Conservation (phyloP, 106 monocot species). For the Iris macrosiphon region DNA sequence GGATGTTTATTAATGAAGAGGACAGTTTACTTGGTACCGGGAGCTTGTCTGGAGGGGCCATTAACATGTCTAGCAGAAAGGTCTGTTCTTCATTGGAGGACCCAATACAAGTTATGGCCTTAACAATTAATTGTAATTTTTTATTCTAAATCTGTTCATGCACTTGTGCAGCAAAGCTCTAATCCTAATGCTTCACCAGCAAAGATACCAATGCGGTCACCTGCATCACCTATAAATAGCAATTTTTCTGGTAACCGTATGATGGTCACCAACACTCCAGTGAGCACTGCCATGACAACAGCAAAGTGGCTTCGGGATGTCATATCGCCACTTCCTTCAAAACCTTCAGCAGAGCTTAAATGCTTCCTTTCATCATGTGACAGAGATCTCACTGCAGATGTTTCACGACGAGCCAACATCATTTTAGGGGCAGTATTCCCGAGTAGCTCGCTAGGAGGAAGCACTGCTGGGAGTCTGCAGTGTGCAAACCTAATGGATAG, state of each 20-base stretch:
- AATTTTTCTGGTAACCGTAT: slow-evolving; percentile 23
- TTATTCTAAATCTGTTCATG: slow-evolving; percentile 1
- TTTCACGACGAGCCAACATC: slow-evolving; percentile 48
- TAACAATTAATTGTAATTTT: neutral
- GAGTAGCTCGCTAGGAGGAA: slow-evolving; percentile 44
- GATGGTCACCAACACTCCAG: slow-evolving; percentile 56
- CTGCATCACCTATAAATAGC: slow-evolving; percentile 42
- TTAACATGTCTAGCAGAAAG: slow-evolving; percentile 58
- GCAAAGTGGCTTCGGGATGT: slow-evolving; percentile 91
- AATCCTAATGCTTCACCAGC: slow-evolving; percentile 53
- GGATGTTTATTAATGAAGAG: slow-evolving; percentile 74
- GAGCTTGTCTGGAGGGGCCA: slow-evolving; percentile 83
- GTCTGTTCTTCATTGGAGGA: slow-evolving; percentile 23
- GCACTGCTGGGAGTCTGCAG: slow-evolving; percentile 26
- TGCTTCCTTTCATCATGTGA: slow-evolving; percentile 72
- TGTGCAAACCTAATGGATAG: slow-evolving; percentile 58
- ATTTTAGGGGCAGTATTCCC: slow-evolving; percentile 84
- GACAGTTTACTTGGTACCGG: slow-evolving; percentile 84
- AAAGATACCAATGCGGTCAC: slow-evolving; percentile 54
- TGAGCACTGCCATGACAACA: slow-evolving; percentile 91
- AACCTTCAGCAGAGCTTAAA: slow-evolving; percentile 61
- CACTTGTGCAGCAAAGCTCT: slow-evolving; percentile 44
- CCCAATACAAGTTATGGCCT: neutral
- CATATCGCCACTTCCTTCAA: slow-evolving; percentile 71
- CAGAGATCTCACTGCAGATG: slow-evolving; percentile 56